A percentile compares a stretch with the other conserved stretches of the same genome.
phyloP scores from a whole-genome alignment of 305 asterid genomes.

The Lippia alba region DNA sequence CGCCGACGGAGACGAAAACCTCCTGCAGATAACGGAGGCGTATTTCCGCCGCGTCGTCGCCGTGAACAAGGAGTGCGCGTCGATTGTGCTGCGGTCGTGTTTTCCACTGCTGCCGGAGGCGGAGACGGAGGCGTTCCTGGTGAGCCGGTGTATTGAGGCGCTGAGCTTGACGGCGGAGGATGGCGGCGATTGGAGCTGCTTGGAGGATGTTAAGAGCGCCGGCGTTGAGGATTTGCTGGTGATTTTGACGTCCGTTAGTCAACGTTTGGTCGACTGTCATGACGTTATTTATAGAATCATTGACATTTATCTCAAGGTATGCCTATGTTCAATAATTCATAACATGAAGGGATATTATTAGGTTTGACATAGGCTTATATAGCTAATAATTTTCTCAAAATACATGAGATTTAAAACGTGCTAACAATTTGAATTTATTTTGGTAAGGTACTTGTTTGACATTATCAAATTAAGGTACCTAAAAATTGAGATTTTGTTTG shows the following conservation, averaged over 20 bases:
- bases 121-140: constrained; percentile 61
- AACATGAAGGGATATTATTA: too few species aligned
- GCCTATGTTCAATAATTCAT: not conserved
- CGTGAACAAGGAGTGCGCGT: constrained; percentile 55
- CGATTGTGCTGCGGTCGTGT: constrained; percentile 60
- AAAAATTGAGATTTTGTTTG: too few species aligned
- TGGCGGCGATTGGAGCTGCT: constrained; percentile 40
- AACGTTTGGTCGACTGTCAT: constrained; percentile 56
- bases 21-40: constrained; percentile 66
- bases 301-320: constrained; percentile 75
- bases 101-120: constrained; percentile 74
- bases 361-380: too few species aligned
- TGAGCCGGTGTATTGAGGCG: constrained; percentile 77
- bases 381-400: too few species aligned
- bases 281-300: constrained; percentile 72
- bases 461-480: too few species aligned
- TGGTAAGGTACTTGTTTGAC: too few species aligned
- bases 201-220: constrained; percentile 52
- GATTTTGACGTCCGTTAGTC: constrained; percentile 61
- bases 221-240: constrained; percentile 51
- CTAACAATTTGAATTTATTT: too few species aligned
- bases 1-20: constrained; percentile 42
- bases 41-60: constrained; percentile 63
- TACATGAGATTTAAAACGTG: too few species aligned
- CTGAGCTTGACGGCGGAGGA: constrained; percentile 55